These are phyloP conservation scores for Monilinia laxa DNA, from an alignment of 2,329 filamentous ascomycete species.

Conservation along the genomic window DNA sequence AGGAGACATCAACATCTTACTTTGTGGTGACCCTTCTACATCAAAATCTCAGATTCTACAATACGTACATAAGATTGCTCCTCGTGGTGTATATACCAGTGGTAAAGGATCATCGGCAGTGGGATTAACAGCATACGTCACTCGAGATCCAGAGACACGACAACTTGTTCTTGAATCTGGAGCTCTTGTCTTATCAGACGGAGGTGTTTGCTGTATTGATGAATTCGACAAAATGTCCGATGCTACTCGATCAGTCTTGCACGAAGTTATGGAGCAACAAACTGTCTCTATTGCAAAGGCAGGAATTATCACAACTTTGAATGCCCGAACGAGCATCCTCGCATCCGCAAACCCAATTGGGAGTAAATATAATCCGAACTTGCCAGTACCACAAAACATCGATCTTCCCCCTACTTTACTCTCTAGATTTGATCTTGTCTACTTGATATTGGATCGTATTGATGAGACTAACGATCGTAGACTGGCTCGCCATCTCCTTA, in stretches of 20 bases:
- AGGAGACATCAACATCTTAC: conserved; percentile 94
- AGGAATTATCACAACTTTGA: conserved; percentile 82
- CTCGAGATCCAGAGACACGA: conserved; percentile 69
- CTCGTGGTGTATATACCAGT: conserved; percentile 76
- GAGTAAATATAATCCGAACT: conserved; percentile 93
- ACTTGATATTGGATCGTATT: conserved; percentile 89
- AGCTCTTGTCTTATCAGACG: conserved; percentile 70
- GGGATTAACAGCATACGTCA: conserved; percentile 75
- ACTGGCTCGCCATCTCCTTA: conserved; percentile 86
- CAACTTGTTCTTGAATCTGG: conserved; percentile 74
- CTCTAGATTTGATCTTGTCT: conserved; percentile 95
- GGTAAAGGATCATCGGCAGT: conserved; percentile 75
- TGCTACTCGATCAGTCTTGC: conserved; percentile 68
- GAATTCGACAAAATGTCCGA: conserved; percentile 82
- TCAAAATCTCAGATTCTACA: conserved; percentile 92
- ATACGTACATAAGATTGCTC: conserved; percentile 97
- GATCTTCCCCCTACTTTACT: conserved; percentile 92
- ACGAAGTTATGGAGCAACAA: conserved; percentile 82
- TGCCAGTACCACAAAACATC: conserved; percentile 97
- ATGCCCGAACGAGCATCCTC: conserved; percentile 91
- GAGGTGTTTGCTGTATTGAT: conserved; percentile 75
- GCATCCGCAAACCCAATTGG: conserved; percentile 98
- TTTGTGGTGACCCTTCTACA: conserved; percentile 96
- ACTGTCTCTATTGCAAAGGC: conserved; percentile 77
- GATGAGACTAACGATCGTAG: conserved; percentile 88